Conservation (phyloP, 2,329 filamentous ascomycete genomes). For the Berkeleyomyces basicola region DNA sequence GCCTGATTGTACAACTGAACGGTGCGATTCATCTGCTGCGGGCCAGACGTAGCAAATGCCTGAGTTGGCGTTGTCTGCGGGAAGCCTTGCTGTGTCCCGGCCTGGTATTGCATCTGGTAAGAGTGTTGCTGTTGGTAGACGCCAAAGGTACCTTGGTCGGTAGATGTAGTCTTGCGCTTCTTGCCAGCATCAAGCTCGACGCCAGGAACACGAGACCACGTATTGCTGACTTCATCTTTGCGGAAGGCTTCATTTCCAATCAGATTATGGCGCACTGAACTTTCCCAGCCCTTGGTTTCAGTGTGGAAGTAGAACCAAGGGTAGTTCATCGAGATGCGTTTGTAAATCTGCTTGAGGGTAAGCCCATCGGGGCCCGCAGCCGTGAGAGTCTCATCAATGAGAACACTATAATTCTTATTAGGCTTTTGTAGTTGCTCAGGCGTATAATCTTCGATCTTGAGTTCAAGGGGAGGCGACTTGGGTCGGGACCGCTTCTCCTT, state of each 20-base stretch:
- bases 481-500: conserved; percentile 37
- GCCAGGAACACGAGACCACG: conserved; percentile 41
- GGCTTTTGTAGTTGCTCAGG: conserved; percentile 43
- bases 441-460: conserved; percentile 38
- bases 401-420: conserved; percentile 43
- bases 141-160: conserved; percentile 27
- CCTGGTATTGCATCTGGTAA: conserved; percentile 11
- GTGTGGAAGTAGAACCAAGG: conserved; percentile 44
- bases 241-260: conserved; percentile 45
- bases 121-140: conserved; percentile 18
- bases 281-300: conserved; percentile 49
- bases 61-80: neutral
- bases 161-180: conserved; percentile 39
- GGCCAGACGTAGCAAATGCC: neutral
- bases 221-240: conserved; percentile 38
- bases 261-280: conserved; percentile 46
- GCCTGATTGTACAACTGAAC: conserved; percentile 7
- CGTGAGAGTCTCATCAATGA: conserved; percentile 43
- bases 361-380: conserved; percentile 37
- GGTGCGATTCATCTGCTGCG: conserved; percentile 1
- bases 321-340: conserved; percentile 40
- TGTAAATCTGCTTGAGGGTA: conserved; percentile 46
- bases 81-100: conserved; percentile 5
- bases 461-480: conserved; percentile 42
- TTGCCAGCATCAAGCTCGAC: conserved; percentile 44